These are phyloP conservation scores for Pseudocercospora cruenta DNA, from an alignment of 2,329 filamentous ascomycete species.

Conservation along the genomic window DNA sequence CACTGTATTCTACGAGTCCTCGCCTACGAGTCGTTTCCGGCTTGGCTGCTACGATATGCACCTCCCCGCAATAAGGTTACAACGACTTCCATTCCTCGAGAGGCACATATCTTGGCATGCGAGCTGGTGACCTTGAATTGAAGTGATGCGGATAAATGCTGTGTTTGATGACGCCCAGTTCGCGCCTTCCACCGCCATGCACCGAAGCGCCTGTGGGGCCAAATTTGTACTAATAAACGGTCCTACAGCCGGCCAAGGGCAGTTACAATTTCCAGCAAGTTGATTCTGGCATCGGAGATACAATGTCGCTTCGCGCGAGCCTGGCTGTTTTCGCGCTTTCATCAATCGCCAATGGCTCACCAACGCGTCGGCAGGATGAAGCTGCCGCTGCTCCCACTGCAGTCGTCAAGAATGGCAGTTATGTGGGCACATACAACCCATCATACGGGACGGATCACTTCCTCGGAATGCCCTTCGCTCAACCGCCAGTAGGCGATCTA, in stretches of 20 bases:
- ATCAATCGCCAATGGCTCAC: not conserved
- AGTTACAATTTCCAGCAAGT: not conserved
- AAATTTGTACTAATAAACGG: not conserved
- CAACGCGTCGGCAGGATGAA: not conserved
- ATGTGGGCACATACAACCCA: conserved; percentile 46
- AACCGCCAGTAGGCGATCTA: conserved; percentile 53
- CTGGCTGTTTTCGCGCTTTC: not conserved
- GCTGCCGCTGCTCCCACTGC: conserved; percentile 28
- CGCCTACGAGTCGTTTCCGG: not conserved
- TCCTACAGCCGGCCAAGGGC: not conserved
- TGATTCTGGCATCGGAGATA: not conserved
- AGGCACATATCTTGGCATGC: conserved; percentile 5
- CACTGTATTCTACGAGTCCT: not conserved
- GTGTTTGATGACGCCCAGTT: not conserved
- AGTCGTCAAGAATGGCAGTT: conserved; percentile 52
- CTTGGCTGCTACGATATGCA: conserved; percentile 4
- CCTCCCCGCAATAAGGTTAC: conserved; percentile 3
- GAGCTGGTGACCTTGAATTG: not conserved
- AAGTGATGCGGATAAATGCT: conserved; percentile 4
- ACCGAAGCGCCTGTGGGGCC: not conserved
- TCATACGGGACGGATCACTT: conserved; percentile 56
- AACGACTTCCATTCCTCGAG: conserved; percentile 1
- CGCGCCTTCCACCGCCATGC: not conserved
- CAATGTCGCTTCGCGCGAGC: not conserved
- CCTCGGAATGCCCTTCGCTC: conserved; percentile 61